Percentiles rank a stretch among this genome's conserved stretches.
These are phyloP conservation scores for Fusarium fujikuroi DNA, from an alignment of 2,329 filamentous ascomycete genomes.

Conservation along the genomic window DNA sequence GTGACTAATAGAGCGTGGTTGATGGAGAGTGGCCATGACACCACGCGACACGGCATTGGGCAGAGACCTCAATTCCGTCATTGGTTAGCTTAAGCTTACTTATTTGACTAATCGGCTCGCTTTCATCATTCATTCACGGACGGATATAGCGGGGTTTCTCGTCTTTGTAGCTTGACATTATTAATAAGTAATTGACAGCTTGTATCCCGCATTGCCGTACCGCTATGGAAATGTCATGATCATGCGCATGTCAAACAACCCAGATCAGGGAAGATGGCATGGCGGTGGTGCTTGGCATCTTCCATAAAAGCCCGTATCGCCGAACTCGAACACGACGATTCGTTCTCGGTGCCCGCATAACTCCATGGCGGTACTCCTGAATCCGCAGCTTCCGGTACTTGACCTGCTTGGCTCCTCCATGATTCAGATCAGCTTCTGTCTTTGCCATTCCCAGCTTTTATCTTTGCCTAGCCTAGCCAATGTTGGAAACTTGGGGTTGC, in stretches of 20 bases:
- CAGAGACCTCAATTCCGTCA: constrained; percentile 21
- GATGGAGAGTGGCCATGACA: constrained; percentile 32
- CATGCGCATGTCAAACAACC: background rate
- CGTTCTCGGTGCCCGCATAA: constrained; percentile 18
- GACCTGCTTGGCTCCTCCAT: constrained; percentile 3
- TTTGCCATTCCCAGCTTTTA: background rate
- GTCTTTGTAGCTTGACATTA: constrained; percentile 11
- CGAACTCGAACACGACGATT: constrained; percentile 29
- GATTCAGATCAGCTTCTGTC: background rate
- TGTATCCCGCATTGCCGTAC: background rate
- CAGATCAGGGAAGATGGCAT: background rate
- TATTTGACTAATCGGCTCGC: constrained; percentile 10
- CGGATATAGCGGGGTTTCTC: background rate
- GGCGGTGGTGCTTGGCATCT: constrained; percentile 28
- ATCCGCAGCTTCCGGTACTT: constrained; percentile 36
- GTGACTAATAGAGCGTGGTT: constrained; percentile 35
- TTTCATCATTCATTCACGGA: background rate
- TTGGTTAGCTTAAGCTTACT: constrained; percentile 17
- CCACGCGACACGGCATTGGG: constrained; percentile 36
- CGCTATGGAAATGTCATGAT: constrained; percentile 18
- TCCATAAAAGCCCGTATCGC: constrained; percentile 12
- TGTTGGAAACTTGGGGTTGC: background rate
- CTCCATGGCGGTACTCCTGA: constrained; percentile 2
- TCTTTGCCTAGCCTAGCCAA: background rate
- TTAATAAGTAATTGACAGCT: constrained; percentile 20